Evolutionary conservation across 2,329 filamentous ascomycete genomes (phyloP).

Genomic region (Hortaea sp.): DNA sequence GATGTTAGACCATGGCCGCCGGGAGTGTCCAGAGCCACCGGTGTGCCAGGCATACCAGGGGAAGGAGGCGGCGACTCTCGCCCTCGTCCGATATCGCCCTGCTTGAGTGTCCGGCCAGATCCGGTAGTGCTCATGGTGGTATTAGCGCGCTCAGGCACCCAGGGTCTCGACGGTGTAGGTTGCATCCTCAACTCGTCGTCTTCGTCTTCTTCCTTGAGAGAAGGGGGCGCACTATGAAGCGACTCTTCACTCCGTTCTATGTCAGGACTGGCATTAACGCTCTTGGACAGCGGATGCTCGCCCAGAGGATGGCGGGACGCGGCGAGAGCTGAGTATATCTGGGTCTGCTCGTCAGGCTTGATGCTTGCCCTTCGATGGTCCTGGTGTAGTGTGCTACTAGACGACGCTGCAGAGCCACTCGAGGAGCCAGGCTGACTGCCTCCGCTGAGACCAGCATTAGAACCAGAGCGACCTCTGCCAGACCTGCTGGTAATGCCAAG

Average conservation of each 20-base stretch:
- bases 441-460: slow-evolving; percentile 36
- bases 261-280: slow-evolving; percentile 60
- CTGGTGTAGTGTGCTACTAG: slow-evolving; percentile 45
- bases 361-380: slow-evolving; percentile 48
- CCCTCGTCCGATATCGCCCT: slow-evolving; percentile 25
- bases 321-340: slow-evolving; percentile 41
- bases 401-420: slow-evolving; percentile 43
- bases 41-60: slow-evolving; percentile 35
- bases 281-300: slow-evolving; percentile 68
- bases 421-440: slow-evolving; percentile 41
- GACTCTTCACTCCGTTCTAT: slow-evolving; percentile 8
- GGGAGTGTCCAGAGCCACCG: slow-evolving; percentile 32
- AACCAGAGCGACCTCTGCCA: slow-evolving; percentile 46
- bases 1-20: slow-evolving; percentile 33
- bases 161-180: slow-evolving; percentile 15
- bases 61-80: slow-evolving; percentile 30
- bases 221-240: slow-evolving; percentile 8
- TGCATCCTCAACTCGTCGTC: not conserved
- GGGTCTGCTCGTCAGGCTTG: slow-evolving; percentile 43
- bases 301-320: slow-evolving; percentile 34
- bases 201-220: not conserved
- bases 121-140: slow-evolving; percentile 32
- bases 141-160: slow-evolving; percentile 29
- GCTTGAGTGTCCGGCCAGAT: slow-evolving; percentile 37
- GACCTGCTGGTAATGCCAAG: slow-evolving; percentile 5